These are phyloP conservation scores for Bipolaris sorokiniana DNA, from an alignment of 2,329 filamentous ascomycete genomes.

Conservation along the genomic window DNA sequence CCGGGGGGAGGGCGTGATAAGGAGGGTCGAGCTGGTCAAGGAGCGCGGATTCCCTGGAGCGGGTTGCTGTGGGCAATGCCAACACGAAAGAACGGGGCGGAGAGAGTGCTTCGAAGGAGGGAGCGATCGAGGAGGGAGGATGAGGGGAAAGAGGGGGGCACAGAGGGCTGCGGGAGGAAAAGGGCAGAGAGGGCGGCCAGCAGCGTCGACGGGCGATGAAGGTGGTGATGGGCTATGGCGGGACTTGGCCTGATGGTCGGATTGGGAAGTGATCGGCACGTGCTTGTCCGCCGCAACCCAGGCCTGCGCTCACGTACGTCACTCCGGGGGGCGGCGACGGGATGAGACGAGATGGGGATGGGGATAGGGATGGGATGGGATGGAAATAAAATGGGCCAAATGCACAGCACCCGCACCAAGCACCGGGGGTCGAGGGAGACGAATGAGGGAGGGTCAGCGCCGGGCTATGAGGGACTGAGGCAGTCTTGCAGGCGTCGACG, in stretches of 20 bases:
- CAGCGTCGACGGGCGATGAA: slow-evolving; percentile 22
- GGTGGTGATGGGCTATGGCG: slow-evolving; percentile 26
- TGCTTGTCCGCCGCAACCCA: slow-evolving; percentile 32
- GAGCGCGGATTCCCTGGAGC: slow-evolving; percentile 47
- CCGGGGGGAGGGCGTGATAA: slow-evolving; percentile 36
- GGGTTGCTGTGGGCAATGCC: slow-evolving; percentile 36
- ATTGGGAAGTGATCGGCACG: slow-evolving; percentile 35
- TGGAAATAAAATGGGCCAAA: slow-evolving; percentile 13
- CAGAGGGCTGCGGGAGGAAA: slow-evolving; percentile 20
- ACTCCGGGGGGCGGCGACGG: slow-evolving; percentile 11
- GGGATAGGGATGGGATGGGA: too few relatives aligned
- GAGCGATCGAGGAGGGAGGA: slow-evolving; percentile 41
- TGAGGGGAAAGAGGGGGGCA: slow-evolving; percentile 21
- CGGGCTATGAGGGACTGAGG: slow-evolving; percentile 14
- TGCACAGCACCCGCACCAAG: slow-evolving; percentile 16
- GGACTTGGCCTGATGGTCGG: slow-evolving; percentile 28
- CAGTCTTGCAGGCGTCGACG: slow-evolving; percentile 6
- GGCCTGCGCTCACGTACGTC: slow-evolving; percentile 37
- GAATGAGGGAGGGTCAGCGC: slow-evolving; percentile 8
- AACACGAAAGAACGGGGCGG: slow-evolving; percentile 41
- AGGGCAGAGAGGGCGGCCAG: slow-evolving; percentile 21
- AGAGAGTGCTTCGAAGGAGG: slow-evolving; percentile 49
- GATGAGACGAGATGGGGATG: too few relatives aligned
- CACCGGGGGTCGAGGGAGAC: not conserved
- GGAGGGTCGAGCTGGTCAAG: slow-evolving; percentile 45